These are phyloP conservation scores for Quercus agrifolia DNA, from an alignment of 306 rosid genomes.

Conservation along the genomic window DNA sequence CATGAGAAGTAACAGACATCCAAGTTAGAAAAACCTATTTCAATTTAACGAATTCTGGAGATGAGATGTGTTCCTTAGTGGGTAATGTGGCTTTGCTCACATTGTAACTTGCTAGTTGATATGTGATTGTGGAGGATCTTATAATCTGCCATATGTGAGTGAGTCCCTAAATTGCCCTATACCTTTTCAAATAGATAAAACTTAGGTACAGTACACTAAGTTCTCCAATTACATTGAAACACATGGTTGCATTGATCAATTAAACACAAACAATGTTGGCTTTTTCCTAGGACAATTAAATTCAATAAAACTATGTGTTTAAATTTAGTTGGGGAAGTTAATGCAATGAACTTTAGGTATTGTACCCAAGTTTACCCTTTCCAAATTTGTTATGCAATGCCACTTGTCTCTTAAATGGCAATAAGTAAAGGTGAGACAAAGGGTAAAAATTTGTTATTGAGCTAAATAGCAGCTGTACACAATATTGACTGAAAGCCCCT, in stretches of 20 bases:
- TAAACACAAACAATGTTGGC: too few species aligned
- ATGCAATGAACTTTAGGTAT: too few species aligned
- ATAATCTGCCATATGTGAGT: conserved; percentile 2
- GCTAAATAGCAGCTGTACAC: neutral
- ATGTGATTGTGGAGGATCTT: neutral
- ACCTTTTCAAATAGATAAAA: conserved; percentile 3
- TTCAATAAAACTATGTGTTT: too few species aligned
- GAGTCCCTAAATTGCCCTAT: neutral
- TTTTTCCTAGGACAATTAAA: too few species aligned
- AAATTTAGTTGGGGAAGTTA: too few species aligned
- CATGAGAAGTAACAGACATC: neutral
- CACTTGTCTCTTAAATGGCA: conserved; percentile 1
- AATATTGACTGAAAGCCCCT: neutral
- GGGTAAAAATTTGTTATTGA: neutral
- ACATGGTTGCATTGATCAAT: too few species aligned
- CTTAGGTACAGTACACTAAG: too few species aligned
- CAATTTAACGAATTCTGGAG: neutral
- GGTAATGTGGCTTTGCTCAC: neutral
- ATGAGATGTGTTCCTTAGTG: neutral
- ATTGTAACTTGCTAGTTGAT: neutral
- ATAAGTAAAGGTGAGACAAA: neutral
- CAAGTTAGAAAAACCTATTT: neutral
- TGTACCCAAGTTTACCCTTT: neutral
- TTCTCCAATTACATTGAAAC: too few species aligned
- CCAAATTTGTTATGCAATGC: neutral